Conservation (phyloP, 2,329 filamentous ascomycete species). For the Madurella mycetomatis region DNA sequence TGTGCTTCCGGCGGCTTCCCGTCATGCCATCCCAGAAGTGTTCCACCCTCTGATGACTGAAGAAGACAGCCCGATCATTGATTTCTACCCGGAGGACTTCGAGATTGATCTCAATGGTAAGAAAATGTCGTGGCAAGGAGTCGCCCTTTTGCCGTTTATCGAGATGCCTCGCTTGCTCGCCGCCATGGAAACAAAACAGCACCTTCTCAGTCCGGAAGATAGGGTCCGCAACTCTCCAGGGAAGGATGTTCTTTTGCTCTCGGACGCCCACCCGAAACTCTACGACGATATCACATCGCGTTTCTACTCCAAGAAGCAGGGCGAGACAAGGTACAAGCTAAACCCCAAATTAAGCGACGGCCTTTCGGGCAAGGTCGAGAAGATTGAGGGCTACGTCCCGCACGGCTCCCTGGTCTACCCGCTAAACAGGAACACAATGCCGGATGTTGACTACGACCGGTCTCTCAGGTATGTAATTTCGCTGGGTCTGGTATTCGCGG, state of each 20-base stretch:
- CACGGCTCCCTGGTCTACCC: conserved; percentile 78
- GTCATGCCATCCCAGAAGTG: conserved; percentile 79
- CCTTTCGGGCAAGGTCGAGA: conserved; percentile 73
- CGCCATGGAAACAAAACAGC: conserved; percentile 80
- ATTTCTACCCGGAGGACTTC: conserved; percentile 96
- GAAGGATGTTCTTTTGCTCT: conserved; percentile 76
- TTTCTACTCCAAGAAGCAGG: conserved; percentile 90
- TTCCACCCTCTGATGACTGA: conserved; percentile 92
- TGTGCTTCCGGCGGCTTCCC: conserved; percentile 87
- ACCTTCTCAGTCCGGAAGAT: conserved; percentile 72
- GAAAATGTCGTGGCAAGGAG: conserved; percentile 97
- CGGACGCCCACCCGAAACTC: conserved; percentile 70
- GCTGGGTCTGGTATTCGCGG: neutral
- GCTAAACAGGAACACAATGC: conserved; percentile 65
- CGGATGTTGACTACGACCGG: conserved; percentile 76
- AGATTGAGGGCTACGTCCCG: conserved; percentile 78
- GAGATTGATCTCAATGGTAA: conserved; percentile 93
- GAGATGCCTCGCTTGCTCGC: conserved; percentile 80
- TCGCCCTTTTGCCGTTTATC: conserved; percentile 91
- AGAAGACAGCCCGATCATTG: conserved; percentile 83
- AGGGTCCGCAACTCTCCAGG: conserved; percentile 72
- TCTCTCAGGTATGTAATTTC: conserved; percentile 70
- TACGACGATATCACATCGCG: conserved; percentile 80
- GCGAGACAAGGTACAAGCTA: conserved; percentile 61
- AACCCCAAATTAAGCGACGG: conserved; percentile 72